phyloP scores from a whole-genome alignment of 163 green algal genomes.

The Coccomyxa subellipsoidea region DNA sequence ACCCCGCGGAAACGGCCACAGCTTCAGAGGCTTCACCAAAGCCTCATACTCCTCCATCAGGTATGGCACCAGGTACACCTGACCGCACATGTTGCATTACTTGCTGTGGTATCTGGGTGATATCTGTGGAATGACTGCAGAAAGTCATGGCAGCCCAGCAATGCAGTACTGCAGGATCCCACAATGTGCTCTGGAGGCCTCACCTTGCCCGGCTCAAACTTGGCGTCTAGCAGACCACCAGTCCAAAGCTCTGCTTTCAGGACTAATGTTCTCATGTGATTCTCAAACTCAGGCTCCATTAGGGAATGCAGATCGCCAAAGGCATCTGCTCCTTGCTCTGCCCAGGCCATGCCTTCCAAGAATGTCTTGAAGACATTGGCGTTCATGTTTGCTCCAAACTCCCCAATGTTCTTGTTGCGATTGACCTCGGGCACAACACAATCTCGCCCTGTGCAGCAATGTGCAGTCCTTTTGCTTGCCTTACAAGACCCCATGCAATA shows the following conservation, averaged over 20 bases:
- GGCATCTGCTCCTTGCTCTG: conserved; percentile 5
- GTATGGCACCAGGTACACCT: conserved; percentile 36
- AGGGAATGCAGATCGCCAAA: conserved; percentile 40
- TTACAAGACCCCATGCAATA: neutral
- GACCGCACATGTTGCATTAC: neutral
- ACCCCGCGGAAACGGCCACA: conserved; percentile 45
- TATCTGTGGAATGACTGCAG: too few species aligned
- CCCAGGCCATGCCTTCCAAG: conserved; percentile 39
- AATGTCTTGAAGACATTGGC: conserved; percentile 28
- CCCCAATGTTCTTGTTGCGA: conserved; percentile 53
- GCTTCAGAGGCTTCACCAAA: conserved; percentile 24
- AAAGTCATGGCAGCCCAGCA: too few species aligned
- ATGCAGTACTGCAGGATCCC: too few species aligned
- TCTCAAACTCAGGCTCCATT: conserved; percentile 25
- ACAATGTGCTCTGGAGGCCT: neutral
- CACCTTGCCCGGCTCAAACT: conserved; percentile 4
- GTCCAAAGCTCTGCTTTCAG: conserved; percentile 7
- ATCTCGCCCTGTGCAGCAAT: conserved; percentile 33
- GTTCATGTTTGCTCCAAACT: conserved; percentile 53
- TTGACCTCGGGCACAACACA: conserved; percentile 49
- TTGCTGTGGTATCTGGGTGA: too few species aligned
- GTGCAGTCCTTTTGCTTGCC: neutral
- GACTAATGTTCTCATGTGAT: neutral
- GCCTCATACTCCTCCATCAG: conserved; percentile 31
- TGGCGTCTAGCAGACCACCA: neutral